Evolutionary conservation across 2,329 filamentous ascomycete genomes (phyloP).

Genomic region (Aspergillus floridensis): DNA sequence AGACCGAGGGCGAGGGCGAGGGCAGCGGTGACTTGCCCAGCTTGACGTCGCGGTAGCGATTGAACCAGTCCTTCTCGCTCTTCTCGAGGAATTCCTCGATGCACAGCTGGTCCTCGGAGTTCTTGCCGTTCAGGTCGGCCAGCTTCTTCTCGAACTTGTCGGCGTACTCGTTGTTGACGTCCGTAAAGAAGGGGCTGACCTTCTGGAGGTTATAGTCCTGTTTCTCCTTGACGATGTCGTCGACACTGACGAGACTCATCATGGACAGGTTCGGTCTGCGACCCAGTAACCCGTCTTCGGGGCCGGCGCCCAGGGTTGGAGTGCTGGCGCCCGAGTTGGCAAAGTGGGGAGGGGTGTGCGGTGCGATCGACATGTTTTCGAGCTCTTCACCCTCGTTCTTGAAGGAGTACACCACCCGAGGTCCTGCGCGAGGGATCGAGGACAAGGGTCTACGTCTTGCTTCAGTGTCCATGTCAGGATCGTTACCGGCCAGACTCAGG

Average conservation of each 20-base stretch:
- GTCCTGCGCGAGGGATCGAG: neutral
- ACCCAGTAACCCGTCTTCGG: neutral
- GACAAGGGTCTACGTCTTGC: neutral
- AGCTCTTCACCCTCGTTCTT: neutral
- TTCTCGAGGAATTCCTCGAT: constrained; percentile 63
- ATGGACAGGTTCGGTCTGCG: neutral
- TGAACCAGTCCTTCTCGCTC: constrained; percentile 66
- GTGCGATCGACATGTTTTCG: neutral
- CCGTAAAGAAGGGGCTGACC: constrained; percentile 65
- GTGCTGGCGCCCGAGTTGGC: constrained; percentile 1
- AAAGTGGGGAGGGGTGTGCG: neutral
- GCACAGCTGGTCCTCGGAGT: constrained; percentile 57
- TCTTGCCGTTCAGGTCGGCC: constrained; percentile 55
- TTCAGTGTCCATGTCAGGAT: neutral
- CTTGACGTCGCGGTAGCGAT: constrained; percentile 55
- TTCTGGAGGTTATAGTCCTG: constrained; percentile 62
- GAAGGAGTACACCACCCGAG: neutral
- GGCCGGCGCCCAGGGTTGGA: neutral
- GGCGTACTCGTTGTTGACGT: constrained; percentile 60
- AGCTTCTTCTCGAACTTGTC: constrained; percentile 57
- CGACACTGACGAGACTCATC: constrained; percentile 35
- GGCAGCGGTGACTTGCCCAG: constrained; percentile 47
- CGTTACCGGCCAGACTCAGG: neutral
- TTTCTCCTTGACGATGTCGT: constrained; percentile 58
- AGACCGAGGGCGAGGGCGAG: constrained; percentile 34